These are phyloP conservation scores for Graphilbum ipis-grandicollis DNA, from an alignment of 2,329 filamentous ascomycete genomes.

Conservation along the genomic window DNA sequence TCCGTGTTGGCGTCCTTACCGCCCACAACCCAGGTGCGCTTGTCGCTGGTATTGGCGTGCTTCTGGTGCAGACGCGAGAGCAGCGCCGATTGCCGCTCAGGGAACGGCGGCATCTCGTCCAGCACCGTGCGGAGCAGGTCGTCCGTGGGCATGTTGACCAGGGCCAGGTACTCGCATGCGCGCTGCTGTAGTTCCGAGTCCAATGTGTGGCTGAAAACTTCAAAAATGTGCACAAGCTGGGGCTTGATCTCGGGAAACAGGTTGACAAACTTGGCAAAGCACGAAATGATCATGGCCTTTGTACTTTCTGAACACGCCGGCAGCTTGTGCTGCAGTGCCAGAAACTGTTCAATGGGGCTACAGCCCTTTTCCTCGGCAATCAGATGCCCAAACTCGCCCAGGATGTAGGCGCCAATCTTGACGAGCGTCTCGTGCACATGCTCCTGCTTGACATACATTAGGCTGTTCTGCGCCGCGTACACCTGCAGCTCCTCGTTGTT, in stretches of 20 bases:
- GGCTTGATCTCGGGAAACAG: slow-evolving; percentile 97
- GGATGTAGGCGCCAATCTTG: slow-evolving; percentile 91
- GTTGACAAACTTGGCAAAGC: slow-evolving; percentile 95
- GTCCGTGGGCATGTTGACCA: slow-evolving; percentile 75
- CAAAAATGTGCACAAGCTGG: slow-evolving; percentile 78
- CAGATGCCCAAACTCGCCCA: slow-evolving; percentile 93
- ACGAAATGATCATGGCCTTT: slow-evolving; percentile 83
- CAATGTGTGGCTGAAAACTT: slow-evolving; percentile 80
- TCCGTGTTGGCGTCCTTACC: slow-evolving; percentile 87
- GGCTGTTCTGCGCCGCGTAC: slow-evolving; percentile 83
- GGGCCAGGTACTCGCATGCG: slow-evolving; percentile 82
- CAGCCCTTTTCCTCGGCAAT: slow-evolving; percentile 84
- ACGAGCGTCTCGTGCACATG: slow-evolving; percentile 94
- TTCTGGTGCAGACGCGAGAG: slow-evolving; percentile 89
- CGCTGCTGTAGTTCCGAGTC: slow-evolving; percentile 93
- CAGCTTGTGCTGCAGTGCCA: slow-evolving; percentile 83
- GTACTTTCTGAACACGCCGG: slow-evolving; percentile 77
- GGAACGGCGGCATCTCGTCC: slow-evolving; percentile 98
- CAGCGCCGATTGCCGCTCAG: slow-evolving; percentile 80
- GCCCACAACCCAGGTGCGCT: slow-evolving; percentile 94
- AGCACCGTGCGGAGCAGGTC: slow-evolving; percentile 85
- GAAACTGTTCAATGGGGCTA: slow-evolving; percentile 92
- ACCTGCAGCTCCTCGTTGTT: slow-evolving; percentile 98
- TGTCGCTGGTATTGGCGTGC: slow-evolving; percentile 81
- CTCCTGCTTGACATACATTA: slow-evolving; percentile 82